These are phyloP conservation scores for Physcia stellaris DNA, from an alignment of 495 filamentous ascomycete species.

Conservation along the genomic window DNA sequence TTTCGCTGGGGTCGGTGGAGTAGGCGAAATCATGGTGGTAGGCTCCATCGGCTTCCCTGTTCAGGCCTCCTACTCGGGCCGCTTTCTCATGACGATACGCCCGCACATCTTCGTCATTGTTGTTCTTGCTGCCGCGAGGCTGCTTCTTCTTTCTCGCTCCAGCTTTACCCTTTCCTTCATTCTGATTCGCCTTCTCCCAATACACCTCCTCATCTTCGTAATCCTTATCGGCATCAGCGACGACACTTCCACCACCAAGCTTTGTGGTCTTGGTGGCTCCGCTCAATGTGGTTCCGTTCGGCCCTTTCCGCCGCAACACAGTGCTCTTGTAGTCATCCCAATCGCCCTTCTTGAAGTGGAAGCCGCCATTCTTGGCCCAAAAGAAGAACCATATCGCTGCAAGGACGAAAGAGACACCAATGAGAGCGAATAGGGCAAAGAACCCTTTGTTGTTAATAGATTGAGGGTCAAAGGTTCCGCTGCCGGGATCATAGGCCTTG, in stretches of 20 bases:
- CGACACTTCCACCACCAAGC: slow-evolving; percentile 65
- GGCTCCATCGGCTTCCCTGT: slow-evolving; percentile 59
- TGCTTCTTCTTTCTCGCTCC: slow-evolving; percentile 28
- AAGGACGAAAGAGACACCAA: slow-evolving; percentile 66
- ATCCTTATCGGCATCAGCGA: slow-evolving; percentile 48
- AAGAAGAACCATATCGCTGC: slow-evolving; percentile 93
- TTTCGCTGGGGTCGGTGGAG: slow-evolving; percentile 27
- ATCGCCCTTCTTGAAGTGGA: slow-evolving; percentile 67
- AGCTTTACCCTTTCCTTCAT: slow-evolving; percentile 27
- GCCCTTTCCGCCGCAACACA: slow-evolving; percentile 81
- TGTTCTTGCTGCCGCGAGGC: slow-evolving; percentile 27
- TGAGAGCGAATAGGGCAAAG: slow-evolving; percentile 71
- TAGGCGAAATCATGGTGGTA: slow-evolving; percentile 51
- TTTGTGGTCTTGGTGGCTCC: slow-evolving; percentile 70
- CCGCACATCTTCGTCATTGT: slow-evolving; percentile 55
- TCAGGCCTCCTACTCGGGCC: slow-evolving; percentile 74
- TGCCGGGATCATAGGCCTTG: slow-evolving; percentile 20
- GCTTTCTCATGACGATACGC: slow-evolving; percentile 74
- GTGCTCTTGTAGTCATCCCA: slow-evolving; percentile 99
- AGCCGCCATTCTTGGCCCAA: slow-evolving; percentile 92
- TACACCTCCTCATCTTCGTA: slow-evolving; percentile 31
- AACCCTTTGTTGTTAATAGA: slow-evolving; percentile 73
- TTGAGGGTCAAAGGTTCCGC: slow-evolving; percentile 46
- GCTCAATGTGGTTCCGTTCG: slow-evolving; percentile 68
- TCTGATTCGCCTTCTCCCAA: slow-evolving; percentile 24